Evolutionary conservation across 495 filamentous ascomycete species (phyloP), one percentile per base, ranked within the genome.

Genomic region (Gamarada debralockiae): DNA sequence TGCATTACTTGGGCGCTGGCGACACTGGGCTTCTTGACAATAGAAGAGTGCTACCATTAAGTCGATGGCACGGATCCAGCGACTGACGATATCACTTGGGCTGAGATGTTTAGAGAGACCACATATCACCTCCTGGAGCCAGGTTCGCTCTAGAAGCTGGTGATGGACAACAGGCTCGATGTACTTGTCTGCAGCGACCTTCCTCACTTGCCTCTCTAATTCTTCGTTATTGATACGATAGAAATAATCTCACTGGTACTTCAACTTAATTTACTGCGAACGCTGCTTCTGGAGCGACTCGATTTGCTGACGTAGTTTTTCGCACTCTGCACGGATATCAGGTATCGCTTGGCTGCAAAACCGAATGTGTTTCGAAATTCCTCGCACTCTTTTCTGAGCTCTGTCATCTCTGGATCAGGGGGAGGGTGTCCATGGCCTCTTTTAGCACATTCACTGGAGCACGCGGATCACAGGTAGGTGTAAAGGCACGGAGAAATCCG

Each of bases 171-270:
- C 27, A 23, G 51, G 27, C 22, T 47, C 41, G 20, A 53, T 47
- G 38, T 53, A 53, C 31, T 53, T 34, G 27, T 13, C 10, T 6
- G 24, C 37, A 20, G 20, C 13, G 31, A 38, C 24, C 51, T 53
- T 53, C n/a, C 25, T 53, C 18, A 53, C 13, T 9, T 46, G 18
- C 42, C 29, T 45, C 25, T 43, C 17, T 33, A 52, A 3, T 53
- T 53, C 42, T 39, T 47, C 31, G 25, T 53, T 48, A 38, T 53
- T 20, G 22, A 53, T 48, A 37, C 29, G 25, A 2, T 53, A 33
- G 17, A 53, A 53, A 37, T 53, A 53, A 14, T 53, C n/a, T 43
- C 25, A 18, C 40, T 14, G 41, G 21, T 34, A 53, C 29, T 36
- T 27, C 20, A 42, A 18, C 49, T 52, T 43, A 33, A 52, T 43